Evolutionary conservation across 2,329 filamentous ascomycete genomes (phyloP), one percentile per base, ranked within the genome.

Genomic region (Biscogniauxia mediterranea): DNA sequence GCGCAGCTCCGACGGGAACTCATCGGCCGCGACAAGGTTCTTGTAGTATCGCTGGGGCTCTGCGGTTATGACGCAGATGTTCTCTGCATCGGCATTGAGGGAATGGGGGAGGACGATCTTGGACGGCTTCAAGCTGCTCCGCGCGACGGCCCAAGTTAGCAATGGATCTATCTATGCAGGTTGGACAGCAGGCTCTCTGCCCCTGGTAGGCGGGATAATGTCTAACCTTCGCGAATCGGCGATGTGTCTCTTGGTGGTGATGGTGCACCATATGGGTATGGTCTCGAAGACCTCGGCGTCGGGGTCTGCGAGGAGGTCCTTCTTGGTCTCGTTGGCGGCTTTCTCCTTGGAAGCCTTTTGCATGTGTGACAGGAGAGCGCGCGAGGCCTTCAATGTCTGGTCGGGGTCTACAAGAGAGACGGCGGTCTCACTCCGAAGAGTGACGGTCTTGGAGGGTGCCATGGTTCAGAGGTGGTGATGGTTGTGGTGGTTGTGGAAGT

Each of bases 61-160:
- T 69, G 92, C 91, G 59, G 89, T 92, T 76, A 97, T 96, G 63
- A 97, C 82, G 78, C 93, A 97, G 77, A 97, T 85, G 55, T 63
- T 66, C 46, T 74, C 67, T 5, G 69, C 79, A 66, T 87, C 84
- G 66, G 84, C 81, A 78, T 91, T 88, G 64, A 96, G 84, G 9
- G 90, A 82, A 77, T 96, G 88, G 54, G 92, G 91, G 57, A 96
- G 81, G 67, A 82, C 70, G 71, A 97, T 91, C 79, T 94, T 96
- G 75, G 85, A 85, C 26, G 93, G 93, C 81, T 96, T 94, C 68
- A 97, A 60, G 53, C 53, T 66, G 64, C 62, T 60, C 50, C 28
- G 60, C 61, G 64, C 38, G 15, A 17, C 17, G 13, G 38, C 11
- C 11, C 38, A 11, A 46, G 55, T 46, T 21, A 46, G 38, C 7